phyloP scores from a whole-genome alignment of 164 flowering plant species.

The Stephania japonica region DNA sequence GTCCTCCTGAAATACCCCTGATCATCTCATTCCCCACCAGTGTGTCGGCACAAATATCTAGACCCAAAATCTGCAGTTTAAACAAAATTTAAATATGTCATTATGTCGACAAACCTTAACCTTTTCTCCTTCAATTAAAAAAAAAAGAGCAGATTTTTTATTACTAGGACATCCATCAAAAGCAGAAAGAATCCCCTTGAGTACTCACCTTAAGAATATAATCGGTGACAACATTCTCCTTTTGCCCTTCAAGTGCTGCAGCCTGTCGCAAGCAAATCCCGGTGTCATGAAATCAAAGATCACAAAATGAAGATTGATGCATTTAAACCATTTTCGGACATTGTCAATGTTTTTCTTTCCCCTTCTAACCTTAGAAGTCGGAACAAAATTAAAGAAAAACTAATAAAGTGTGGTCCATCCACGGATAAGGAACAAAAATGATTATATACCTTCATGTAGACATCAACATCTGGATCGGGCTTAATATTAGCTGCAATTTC shows the following conservation, averaged over 20 bases:
- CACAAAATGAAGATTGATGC: neutral
- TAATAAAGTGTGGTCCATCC: neutral
- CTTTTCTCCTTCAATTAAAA: neutral
- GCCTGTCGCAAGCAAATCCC: constrained; percentile 31
- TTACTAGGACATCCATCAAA: neutral
- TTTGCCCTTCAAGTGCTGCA: constrained; percentile 59
- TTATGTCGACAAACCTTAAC: neutral
- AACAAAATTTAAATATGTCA: neutral
- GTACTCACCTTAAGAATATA: constrained; percentile 56
- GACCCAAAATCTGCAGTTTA: constrained; percentile 35
- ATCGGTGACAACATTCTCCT: constrained; percentile 63
- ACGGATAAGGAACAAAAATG: neutral
- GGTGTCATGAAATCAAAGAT: neutral
- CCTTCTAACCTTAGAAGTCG: neutral
- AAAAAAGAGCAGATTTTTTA: neutral
- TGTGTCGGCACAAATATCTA: constrained; percentile 47
- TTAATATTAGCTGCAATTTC: constrained; percentile 57
- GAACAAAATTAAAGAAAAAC: neutral
- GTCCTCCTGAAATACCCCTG: constrained; percentile 51
- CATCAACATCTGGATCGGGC: constrained; percentile 67
- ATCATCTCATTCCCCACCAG: constrained; percentile 45
- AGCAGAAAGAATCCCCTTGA: neutral
- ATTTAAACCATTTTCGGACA: neutral
- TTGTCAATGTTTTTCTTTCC: neutral
- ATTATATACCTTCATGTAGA: constrained; percentile 62